Base-by-base conservation (phyloP, 768 basidiomycete genomes). In the Boletus subcaerulescens region DNA sequence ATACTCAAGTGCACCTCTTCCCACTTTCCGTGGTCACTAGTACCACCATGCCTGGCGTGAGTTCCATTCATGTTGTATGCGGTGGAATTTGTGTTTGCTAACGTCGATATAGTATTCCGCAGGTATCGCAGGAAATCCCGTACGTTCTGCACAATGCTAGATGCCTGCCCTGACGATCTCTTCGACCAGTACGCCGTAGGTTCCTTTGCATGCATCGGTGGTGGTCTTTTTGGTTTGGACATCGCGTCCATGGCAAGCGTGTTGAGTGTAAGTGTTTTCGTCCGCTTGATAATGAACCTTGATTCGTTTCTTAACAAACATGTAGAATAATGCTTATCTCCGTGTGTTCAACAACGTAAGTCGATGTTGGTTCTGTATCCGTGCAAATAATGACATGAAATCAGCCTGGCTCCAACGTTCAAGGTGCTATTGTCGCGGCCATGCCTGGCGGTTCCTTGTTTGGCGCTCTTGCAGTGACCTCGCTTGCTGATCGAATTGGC, bases 221-320 rank as follows among this genome's bases (percentile, higher is more conserved):
- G 87, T 60, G 85, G 85, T 46, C 80, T 90, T 36, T 90, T 89
- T 65, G 88, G 88, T 68, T 67, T 90, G 74, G 88, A 90, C 76
- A 88, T 90, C 64, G 86, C 87, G 63, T 89, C 86, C 65, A 89
- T 89, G 87, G 86, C 87, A 48, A 87, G 84, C 9, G 86, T 89
- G 48, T 71, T 89, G 60, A 85, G 67, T 51, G 82, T 83, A 60
- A 56, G 74, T 65, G 29, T 26, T 12, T 53, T 18, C 31, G 22
- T 20, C 26, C n/a, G n/a, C n/a, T n/a, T 44, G 24, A 40, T 29
- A 11, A 50, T 22, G 11, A 10, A 11, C 33, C 1, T 29, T 9
- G 29, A 8, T 29, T 26, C 5, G 5, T 48, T 33, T 1, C 31
- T 52, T 58, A 17, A 61, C 17, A 33, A 36, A n/a, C 7, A 9